Conservation (phyloP, 306 rosid species). For the Luffa acutangula region DNA sequence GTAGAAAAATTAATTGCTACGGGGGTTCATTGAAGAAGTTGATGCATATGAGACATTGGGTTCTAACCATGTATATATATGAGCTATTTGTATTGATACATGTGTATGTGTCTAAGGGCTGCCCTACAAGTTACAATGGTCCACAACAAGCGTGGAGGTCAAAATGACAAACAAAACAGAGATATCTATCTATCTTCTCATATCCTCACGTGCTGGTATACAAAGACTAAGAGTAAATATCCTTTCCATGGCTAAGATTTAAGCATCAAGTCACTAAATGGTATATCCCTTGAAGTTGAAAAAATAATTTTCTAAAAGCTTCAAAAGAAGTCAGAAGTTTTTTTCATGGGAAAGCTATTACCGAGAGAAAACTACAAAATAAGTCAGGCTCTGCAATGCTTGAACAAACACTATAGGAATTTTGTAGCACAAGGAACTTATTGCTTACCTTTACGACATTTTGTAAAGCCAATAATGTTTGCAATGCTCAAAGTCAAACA, state of each 20-base stretch:
- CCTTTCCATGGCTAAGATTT: neutral
- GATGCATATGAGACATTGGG: neutral
- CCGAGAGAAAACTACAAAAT: neutral
- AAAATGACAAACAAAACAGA: neutral
- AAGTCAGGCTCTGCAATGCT: neutral
- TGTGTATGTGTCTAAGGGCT: neutral
- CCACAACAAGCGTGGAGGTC: neutral
- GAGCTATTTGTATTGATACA: neutral
- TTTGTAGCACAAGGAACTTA: slow-evolving; percentile 7
- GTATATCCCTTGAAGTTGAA: neutral
- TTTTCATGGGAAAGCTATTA: neutral
- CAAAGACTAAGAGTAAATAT: neutral
- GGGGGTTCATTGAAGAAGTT: neutral
- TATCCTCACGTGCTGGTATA: neutral
- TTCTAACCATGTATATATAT: neutral
- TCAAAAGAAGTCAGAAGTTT: neutral
- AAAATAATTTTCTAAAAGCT: neutral
- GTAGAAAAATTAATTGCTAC: neutral
- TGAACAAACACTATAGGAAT: neutral
- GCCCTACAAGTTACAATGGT: neutral
- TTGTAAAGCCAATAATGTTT: slow-evolving; percentile 90
- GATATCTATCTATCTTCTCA: neutral
- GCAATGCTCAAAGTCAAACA: slow-evolving; percentile 92
- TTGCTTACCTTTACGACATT: slow-evolving; percentile 80
- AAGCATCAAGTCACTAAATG: neutral